phyloP scores from a whole-genome alignment of 352 stramenopile species.

The Blastocystis sp. region DNA sequence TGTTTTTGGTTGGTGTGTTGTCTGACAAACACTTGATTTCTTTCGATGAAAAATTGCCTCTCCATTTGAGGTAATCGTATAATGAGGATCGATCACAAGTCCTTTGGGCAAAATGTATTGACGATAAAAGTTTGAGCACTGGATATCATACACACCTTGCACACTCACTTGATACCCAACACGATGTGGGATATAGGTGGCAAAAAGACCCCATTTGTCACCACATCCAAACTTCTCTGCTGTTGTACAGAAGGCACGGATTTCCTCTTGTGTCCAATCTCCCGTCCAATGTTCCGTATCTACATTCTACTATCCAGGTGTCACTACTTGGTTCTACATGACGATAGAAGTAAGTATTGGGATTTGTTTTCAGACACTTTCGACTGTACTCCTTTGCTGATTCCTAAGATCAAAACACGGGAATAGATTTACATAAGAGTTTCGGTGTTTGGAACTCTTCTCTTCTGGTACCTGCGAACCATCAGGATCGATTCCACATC shows the following conservation, averaged over 20 bases:
- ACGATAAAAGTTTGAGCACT: slow-evolving; percentile 59
- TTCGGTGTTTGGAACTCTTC: not conserved
- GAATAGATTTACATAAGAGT: not conserved
- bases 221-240: slow-evolving; percentile 35
- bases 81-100: slow-evolving; percentile 12
- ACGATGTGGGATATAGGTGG: slow-evolving; percentile 48
- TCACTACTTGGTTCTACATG: slow-evolving; percentile 12
- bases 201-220: slow-evolving; percentile 48
- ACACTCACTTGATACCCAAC: slow-evolving; percentile 35
- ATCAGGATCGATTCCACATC: not conserved
- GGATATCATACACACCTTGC: not conserved
- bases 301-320: not conserved
- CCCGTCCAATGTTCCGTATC: slow-evolving; percentile 47
- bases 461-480: not conserved
- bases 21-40: not conserved
- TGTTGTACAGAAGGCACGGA: slow-evolving; percentile 11
- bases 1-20: slow-evolving; percentile 2
- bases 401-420: slow-evolving; percentile 6
- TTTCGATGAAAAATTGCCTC: not conserved
- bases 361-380: slow-evolving; percentile 8
- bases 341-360: slow-evolving; percentile 53
- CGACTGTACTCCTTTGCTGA: not conserved
- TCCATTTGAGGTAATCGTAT: slow-evolving; percentile 19
- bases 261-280: slow-evolving; percentile 53
- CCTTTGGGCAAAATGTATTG: not conserved